Evolutionary conservation across 176 grass and related monocot genomes (phyloP), one percentile per base, ranked within the genome.

Genomic region (Leersia perrieri): DNA sequence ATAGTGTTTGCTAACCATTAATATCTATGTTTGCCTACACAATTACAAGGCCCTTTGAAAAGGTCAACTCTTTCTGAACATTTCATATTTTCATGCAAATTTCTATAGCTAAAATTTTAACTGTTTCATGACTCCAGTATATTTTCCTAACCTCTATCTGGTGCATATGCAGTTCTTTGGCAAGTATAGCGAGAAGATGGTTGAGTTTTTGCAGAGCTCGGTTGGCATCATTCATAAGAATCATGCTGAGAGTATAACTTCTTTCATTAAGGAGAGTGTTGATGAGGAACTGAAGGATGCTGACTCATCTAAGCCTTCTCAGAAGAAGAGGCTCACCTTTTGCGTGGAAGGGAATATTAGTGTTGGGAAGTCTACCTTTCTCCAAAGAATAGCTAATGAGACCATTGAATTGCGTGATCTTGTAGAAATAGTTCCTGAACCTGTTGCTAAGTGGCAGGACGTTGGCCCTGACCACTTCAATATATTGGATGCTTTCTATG

Each of bases 321-420:
- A 70, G 69, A 93, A 91, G 69, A 91, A 94, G 61, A 89, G 93
- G 63, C 84, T 99, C 49, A 99, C 97, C 57, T 99, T 99, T 82
- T 99, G 93, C 63, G 97, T 99, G 29, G 97, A 99, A 88, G 97
- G 97, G 63, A 99, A 99, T 82, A 96, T 96, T 22, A 99, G 97
- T 70, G 97, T 99, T 60, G 97, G 97, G 35, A 99, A 99, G 63
- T 90, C 87, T 82, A 99, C 93, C 33, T 96, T 99, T 71, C 84
- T 99, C 23, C 90, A 96, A 86, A 88, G 93, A 83, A 96, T 96
- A 79, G 97, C 97, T 77, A 93, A 99, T 75, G 97, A 99, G 85
- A 99, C 97, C 67, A 63, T 99, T 78, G 97, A 99, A 86, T 76
- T 99, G 1, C 87, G 89, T 72, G 97, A 99, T 91, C 89, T 96